phyloP scores from a whole-genome alignment of 805 yeast species.

The Wickerhamomyces bovis region DNA sequence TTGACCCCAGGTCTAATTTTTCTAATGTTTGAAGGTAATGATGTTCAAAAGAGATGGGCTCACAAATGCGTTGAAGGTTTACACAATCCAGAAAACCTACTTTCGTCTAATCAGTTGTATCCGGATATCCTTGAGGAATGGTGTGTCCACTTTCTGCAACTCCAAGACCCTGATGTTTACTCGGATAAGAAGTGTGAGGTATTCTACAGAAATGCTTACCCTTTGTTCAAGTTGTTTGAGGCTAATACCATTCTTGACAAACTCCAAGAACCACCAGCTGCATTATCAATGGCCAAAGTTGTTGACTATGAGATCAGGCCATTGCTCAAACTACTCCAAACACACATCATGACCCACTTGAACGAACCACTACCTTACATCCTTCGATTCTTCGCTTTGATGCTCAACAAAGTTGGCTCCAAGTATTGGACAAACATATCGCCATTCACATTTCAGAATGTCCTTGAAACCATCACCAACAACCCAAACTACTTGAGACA shows the following conservation, averaged over 20 bases:
- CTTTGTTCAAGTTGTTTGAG: slow-evolving; percentile 32
- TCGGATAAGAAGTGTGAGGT: slow-evolving; percentile 32
- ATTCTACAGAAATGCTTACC: slow-evolving; percentile 43
- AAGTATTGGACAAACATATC: slow-evolving; percentile 51
- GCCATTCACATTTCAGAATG: slow-evolving; percentile 49
- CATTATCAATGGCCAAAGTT: slow-evolving; percentile 16
- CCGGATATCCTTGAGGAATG: slow-evolving; percentile 49
- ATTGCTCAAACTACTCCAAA: slow-evolving; percentile 36
- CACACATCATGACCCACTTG: slow-evolving; percentile 47
- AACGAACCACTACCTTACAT: slow-evolving; percentile 37
- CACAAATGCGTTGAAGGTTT: slow-evolving; percentile 25
- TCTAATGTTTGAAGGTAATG: slow-evolving; percentile 49
- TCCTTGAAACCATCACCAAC: slow-evolving; percentile 54
- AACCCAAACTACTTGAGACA: slow-evolving; percentile 42
- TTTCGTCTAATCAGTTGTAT: slow-evolving; percentile 22
- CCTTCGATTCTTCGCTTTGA: slow-evolving; percentile 42
- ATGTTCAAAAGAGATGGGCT: slow-evolving; percentile 45
- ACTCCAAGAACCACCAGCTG: slow-evolving; percentile 22
- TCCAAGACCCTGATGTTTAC: slow-evolving; percentile 49
- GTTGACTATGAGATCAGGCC: slow-evolving; percentile 29
- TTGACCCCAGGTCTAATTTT: slow-evolving; percentile 47
- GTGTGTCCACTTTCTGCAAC: slow-evolving; percentile 40
- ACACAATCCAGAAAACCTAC: slow-evolving; percentile 4
- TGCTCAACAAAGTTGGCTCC: slow-evolving; percentile 36
- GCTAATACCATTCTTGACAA: slow-evolving; percentile 28